phyloP scores from a whole-genome alignment of 257 asterid genomes.

The Scutellaria galericulata region DNA sequence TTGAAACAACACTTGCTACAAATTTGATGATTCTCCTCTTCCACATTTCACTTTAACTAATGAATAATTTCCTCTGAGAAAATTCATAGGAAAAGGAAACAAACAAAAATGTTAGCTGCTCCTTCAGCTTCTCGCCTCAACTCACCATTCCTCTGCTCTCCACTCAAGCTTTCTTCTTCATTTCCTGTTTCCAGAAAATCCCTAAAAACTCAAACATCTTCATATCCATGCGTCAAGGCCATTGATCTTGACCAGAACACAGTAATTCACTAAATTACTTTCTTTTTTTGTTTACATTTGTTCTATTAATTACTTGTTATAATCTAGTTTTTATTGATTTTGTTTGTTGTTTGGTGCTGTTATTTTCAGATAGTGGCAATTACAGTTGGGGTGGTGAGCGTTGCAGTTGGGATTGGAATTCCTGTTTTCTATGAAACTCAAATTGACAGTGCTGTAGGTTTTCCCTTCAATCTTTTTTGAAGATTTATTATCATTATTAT shows the following conservation, averaged over 20 bases:
- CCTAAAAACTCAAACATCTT: slow-evolving; percentile 46
- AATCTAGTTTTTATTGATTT: background rate
- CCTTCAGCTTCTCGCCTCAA: slow-evolving; percentile 63
- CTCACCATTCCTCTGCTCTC: slow-evolving; percentile 65
- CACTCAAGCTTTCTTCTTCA: slow-evolving; percentile 54
- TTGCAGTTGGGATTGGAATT: slow-evolving; percentile 91
- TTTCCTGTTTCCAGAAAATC: slow-evolving; percentile 41
- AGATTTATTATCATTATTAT: too few species aligned
- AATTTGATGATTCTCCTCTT: slow-evolving; percentile 25
- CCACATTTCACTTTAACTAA: background rate
- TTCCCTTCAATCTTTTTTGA: background rate
- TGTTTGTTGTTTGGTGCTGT: slow-evolving; percentile 19
- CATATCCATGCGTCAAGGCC: slow-evolving; percentile 80
- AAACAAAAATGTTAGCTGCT: slow-evolving; percentile 50
- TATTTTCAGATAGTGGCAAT: slow-evolving; percentile 72
- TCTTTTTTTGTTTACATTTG: background rate
- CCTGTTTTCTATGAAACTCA: slow-evolving; percentile 90
- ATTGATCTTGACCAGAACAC: slow-evolving; percentile 92
- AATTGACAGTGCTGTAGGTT: slow-evolving; percentile 81
- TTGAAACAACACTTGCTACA: slow-evolving; percentile 32
- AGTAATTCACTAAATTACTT: slow-evolving; percentile 31
- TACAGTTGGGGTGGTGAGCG: slow-evolving; percentile 77
- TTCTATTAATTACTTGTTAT: background rate
- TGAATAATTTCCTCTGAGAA: slow-evolving; percentile 8
- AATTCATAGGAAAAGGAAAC: background rate